phyloP scores from a whole-genome alignment of 257 asterid species.

The Przewalskia tangutica region DNA sequence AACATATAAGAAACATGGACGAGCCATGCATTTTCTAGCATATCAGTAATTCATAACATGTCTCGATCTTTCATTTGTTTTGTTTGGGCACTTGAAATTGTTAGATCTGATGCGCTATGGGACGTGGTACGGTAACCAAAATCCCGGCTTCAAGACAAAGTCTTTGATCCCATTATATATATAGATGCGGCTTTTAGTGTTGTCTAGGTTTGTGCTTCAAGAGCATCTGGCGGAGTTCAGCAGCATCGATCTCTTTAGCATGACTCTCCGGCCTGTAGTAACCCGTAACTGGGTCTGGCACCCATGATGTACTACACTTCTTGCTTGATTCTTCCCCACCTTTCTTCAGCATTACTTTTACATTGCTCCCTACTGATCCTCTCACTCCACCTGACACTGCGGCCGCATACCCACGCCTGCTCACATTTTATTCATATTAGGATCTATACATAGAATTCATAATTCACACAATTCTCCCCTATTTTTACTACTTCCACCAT shows the following conservation, averaged over 20 bases:
- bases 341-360: constrained; percentile 14
- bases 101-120: background rate
- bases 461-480: background rate
- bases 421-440: background rate
- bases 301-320: constrained; percentile 40
- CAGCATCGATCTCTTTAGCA: constrained; percentile 43
- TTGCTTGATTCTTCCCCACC: constrained; percentile 35
- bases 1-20: background rate
- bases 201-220: constrained; percentile 24
- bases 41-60: background rate
- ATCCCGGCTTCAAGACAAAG: background rate
- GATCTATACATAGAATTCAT: too few relatives aligned
- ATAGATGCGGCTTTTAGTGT: background rate
- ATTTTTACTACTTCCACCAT: too few relatives aligned
- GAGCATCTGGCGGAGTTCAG: constrained; percentile 41
- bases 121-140: background rate
- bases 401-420: constrained; percentile 24
- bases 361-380: constrained; percentile 1
- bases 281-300: constrained; percentile 70
- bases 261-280: constrained; percentile 61
- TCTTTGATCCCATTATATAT: background rate
- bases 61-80: background rate
- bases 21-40: background rate
- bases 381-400: constrained; percentile 1
- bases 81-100: background rate